phyloP scores from a whole-genome alignment of 306 rosid species.

The Pachyrhizus erosus region DNA sequence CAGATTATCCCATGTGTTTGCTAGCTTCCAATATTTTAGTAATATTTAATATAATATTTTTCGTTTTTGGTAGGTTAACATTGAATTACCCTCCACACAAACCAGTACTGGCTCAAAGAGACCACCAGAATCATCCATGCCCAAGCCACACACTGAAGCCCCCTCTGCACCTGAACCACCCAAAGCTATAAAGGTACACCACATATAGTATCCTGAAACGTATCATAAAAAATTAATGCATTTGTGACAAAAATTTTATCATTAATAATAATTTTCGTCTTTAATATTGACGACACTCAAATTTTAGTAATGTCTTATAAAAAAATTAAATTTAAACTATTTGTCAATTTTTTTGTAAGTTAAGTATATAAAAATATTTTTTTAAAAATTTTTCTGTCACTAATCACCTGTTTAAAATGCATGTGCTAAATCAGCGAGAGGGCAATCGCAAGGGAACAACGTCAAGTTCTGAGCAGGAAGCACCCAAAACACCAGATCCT shows the following conservation, averaged over 20 bases:
- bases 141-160: conserved; percentile 47
- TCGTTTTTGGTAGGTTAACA: conserved; percentile 50
- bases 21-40: neutral
- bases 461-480: conserved; percentile 94
- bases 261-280: too few species aligned
- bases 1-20: neutral
- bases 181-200: conserved; percentile 60
- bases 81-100: conserved; percentile 59
- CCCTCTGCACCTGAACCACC: conserved; percentile 64
- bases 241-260: too few species aligned
- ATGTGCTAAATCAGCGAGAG: conserved; percentile 61
- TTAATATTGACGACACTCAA: too few species aligned
- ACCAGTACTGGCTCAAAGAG: conserved; percentile 61
- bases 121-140: conserved; percentile 64
- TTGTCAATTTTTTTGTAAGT: too few species aligned
- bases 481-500: conserved; percentile 94
- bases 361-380: neutral
- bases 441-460: conserved; percentile 76
- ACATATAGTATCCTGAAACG: too few species aligned
- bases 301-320: too few species aligned
- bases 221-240: too few species aligned
- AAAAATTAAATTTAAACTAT: too few species aligned
- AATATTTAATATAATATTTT: conserved; percentile 4
- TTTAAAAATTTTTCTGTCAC: neutral
- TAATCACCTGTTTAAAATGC: conserved; percentile 12